Base-by-base conservation (phyloP, 2,329 filamentous ascomycete species). In the Tolypocladium ophioglossoides region DNA sequence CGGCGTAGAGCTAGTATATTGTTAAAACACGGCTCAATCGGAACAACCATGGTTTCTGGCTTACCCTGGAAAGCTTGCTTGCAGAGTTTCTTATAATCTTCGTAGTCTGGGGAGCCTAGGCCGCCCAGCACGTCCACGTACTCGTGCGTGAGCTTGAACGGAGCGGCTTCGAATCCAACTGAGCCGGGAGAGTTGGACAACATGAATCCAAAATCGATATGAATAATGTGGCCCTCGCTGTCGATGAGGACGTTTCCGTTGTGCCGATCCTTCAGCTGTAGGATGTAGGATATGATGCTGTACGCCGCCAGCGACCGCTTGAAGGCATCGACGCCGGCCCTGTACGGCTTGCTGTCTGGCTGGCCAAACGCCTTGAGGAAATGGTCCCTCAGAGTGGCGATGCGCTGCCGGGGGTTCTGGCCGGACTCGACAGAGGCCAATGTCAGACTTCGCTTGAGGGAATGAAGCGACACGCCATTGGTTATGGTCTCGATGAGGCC, bases 151-250 rank as follows among this genome's bases (percentile, higher is more conserved):
- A 94, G 75, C 73, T 94, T 94, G 71, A 94, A 94, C 1, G 89
- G 89, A 5, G 89, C 89, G 16, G 89, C 89, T 71, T 94, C 89
- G 63, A 94, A 94, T 2, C 87, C 88, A 65, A 94, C 88, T 10
- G 84, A 87, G 0, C 89, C 89, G 0, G 89, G 89, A 1, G 87
- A 91, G 68, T 94, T 94, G 49, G 87, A 91, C 37, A 94, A 76
- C 87, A 94, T 92, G 68, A 94, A 94, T 54, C 89, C 89, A 68
- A 94, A 94, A 69, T 94, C 89, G 57, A 94, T 94, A 66, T 94
- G 89, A 57, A 94, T 84, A 54, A 92, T 91, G 66, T 94, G 89
- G 11, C 89, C 89, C 67, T 89, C 85, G 63, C 87, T 90, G 68
- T 92, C 89, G 63, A 94, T 87, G 56, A 94, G 78, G 16, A 94